These are phyloP conservation scores for Macrocybe gigantea DNA, from an alignment of 768 basidiomycete species.

Conservation along the genomic window DNA sequence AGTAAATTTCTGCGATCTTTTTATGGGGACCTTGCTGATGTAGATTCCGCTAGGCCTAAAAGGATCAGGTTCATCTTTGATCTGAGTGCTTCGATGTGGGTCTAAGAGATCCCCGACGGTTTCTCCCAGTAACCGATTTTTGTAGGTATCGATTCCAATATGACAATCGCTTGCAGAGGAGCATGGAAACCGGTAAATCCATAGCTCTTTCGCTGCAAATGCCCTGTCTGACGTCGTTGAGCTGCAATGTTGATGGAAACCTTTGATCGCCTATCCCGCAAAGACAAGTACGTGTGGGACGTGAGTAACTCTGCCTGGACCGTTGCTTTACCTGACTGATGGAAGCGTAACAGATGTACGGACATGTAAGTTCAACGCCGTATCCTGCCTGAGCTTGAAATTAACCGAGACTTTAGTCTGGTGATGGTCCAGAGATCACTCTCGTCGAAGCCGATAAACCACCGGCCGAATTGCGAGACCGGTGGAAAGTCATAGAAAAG, in stretches of 20 bases:
- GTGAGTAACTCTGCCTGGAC: constrained; percentile 32
- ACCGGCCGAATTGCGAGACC: constrained; percentile 46
- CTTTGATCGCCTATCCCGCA: constrained; percentile 53
- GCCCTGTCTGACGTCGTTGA: not conserved
- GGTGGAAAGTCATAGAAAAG: constrained; percentile 66
- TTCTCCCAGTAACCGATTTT: not conserved
- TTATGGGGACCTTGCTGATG: not conserved
- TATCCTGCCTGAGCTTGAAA: not conserved
- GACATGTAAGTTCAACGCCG: constrained; percentile 42
- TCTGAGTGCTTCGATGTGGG: constrained; percentile 62
- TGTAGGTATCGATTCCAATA: constrained; percentile 68
- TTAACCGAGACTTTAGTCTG: constrained; percentile 36
- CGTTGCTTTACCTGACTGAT: not conserved
- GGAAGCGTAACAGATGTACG: constrained; percentile 42
- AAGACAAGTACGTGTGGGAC: constrained; percentile 76
- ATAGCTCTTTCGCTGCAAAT: not conserved
- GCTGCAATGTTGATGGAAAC: constrained; percentile 76
- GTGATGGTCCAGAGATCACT: constrained; percentile 52
- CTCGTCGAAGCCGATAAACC: constrained; percentile 45
- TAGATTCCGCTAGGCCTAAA: constrained; percentile 42
- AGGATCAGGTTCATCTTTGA: constrained; percentile 67
- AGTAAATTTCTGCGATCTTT: constrained; percentile 28
- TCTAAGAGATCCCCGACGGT: not conserved
- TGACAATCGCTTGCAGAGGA: constrained; percentile 58
- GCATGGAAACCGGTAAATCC: constrained; percentile 54